Evolutionary conservation across 1,284 basidiomycete species (phyloP), one percentile per base, ranked within the genome.

Genomic region (Leccinum griseonigrum): DNA sequence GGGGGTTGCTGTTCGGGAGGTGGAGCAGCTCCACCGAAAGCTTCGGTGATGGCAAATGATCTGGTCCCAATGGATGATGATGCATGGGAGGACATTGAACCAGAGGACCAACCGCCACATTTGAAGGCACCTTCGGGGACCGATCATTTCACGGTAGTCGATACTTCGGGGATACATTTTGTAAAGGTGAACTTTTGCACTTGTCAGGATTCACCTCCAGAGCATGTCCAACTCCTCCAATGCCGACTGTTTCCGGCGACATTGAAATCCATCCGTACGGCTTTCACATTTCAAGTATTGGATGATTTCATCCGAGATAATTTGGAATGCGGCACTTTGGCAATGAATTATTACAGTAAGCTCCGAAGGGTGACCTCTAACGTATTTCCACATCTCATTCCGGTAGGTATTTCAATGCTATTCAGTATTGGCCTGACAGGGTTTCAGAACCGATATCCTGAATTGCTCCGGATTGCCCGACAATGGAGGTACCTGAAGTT

Each of bases 291-390:
- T 2, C 22, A 22, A 22, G 22, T 22, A n/a, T 43, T 43, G 16
- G 40, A 43, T 16, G 54, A 72, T 10, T 74, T 74, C 38, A 67
- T 73, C 13, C 32, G 63, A 1, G 70, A 74, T 22, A 68, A 63
- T 10, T 50, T 71, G 1, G 59, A 68, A 3, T 71, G 69, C 18
- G 71, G 75, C 38, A 75, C 68, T n/a, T 68, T 68, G 0, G 65
- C 67, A 1, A 67, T 67, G 32, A 70, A 74, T 46, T 75, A 70
- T 57, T 67, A 65, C 16, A 43, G 36, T 1, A 69, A 69, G 6
- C 60, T 76, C 8, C 13, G 48, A n/a, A 56, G 65, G 18, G 55
- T 69, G 0, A 76, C 74, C 0, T 61, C 69, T 29, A 65, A 67
- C 38, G 61, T 57, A 0, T 67, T 65, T 56, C 68, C 67, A 1